Evolutionary conservation across 2,329 filamentous ascomycete genomes (phyloP), one percentile per base, ranked within the genome.

Genomic region (Xylariaceae sp.): DNA sequence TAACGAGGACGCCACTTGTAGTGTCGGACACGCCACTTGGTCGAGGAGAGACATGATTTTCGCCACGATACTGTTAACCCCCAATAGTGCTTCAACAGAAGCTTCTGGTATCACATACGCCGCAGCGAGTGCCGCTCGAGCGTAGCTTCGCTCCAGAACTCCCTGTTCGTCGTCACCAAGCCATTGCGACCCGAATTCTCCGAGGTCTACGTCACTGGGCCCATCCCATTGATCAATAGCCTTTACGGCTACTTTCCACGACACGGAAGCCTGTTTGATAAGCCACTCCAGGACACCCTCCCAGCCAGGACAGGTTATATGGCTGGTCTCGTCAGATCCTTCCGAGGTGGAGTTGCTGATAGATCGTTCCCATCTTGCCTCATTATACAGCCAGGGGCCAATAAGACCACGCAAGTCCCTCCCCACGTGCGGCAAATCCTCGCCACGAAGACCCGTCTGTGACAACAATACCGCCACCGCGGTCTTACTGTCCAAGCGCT

Each of bases 151-250:
- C 50, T 81, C 73, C 4, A 88, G 65, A 46, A 76, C 71, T 23
- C 69, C 65, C 48, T 78, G 74, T 31, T 77, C 69, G 3, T 75
- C 67, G 33, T 85, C 78, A 33, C 74, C 71, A 34, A 87, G 58
- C 63, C 76, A 77, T 33, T 70, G 60, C 2, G 66, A 67, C 6
- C 72, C 70, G 48, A 72, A 76, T 9, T 73, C 75, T 3, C 80
- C 82, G 4, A 87, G 58, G 48, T 88, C 81, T 32, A 83, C 70
- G 53, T 89, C 85, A 5, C 67, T 67, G 1, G 84, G 83, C 0
- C 85, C 85, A 51, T 82, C 77, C 85, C 85, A 90, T 47, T 84
- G 74, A 44, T 80, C 73, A 23, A 88, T 66, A 6, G 74, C 78
- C 34, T 70, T 69, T 21, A 80, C 68, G n/a, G 77, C 74, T n/a